Evolutionary conservation across 1,284 basidiomycete genomes (phyloP).

Genomic region (Athelia psychrophila): DNA sequence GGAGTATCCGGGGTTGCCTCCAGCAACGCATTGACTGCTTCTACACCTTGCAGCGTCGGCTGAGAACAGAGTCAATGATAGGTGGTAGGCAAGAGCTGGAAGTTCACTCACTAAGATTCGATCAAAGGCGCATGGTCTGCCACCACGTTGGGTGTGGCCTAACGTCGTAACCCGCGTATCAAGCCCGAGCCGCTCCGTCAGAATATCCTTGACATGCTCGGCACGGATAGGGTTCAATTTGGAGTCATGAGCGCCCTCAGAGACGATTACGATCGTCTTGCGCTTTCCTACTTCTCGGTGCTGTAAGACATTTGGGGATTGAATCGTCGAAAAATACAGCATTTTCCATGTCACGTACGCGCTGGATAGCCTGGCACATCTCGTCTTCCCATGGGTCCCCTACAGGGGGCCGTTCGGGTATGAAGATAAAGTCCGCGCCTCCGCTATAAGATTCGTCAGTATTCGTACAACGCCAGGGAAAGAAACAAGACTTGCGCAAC

Average conservation of each 20-base stretch:
- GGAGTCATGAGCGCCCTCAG: conserved; percentile 91
- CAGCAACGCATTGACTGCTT: conserved; percentile 91
- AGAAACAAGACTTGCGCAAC: conserved; percentile 59
- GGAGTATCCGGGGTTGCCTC: conserved; percentile 88
- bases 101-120: conserved; percentile 73
- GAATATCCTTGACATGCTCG: conserved; percentile 87
- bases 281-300: conserved; percentile 93
- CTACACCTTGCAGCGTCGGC: conserved; percentile 94
- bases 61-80: conserved; percentile 27
- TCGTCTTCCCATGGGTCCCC: conserved; percentile 84
- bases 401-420: conserved; percentile 88
- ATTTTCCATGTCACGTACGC: conserved; percentile 40
- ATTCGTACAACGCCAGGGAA: background rate
- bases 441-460: conserved; percentile 45
- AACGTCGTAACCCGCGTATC: conserved; percentile 98
- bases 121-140: conserved; percentile 90
- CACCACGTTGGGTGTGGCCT: conserved; percentile 96
- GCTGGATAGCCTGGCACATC: conserved; percentile 87
- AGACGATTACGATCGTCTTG: conserved; percentile 97
- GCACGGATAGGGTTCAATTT: conserved; percentile 89
- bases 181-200: conserved; percentile 83
- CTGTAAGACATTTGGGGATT: conserved; percentile 34
- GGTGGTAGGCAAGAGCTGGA: background rate
- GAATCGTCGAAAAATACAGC: background rate
- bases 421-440: conserved; percentile 97